phyloP scores from a whole-genome alignment of 2,329 filamentous ascomycete species.

The Aspergillus brasiliensis region DNA sequence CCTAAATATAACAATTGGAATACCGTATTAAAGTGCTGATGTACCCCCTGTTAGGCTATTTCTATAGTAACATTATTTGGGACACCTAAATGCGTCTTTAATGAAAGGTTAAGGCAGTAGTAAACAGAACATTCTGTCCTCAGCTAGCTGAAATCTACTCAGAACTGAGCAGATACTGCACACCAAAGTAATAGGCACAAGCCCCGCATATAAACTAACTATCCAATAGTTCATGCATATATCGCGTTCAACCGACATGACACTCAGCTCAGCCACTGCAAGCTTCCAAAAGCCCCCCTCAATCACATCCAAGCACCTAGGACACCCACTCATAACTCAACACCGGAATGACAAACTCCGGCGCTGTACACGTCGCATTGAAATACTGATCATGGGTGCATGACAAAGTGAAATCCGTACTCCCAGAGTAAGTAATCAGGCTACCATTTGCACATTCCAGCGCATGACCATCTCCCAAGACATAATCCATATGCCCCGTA shows the following conservation, averaged over 20 bases:
- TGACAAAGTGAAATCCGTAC: conserved; percentile 25
- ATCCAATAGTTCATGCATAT: no score
- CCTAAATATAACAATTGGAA: no score
- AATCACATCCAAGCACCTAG: neutral
- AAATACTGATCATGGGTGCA: conserved; percentile 30
- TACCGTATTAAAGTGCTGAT: no score
- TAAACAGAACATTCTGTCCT: no score
- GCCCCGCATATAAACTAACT: neutral
- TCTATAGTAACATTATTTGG: no score
- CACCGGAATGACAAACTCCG: conserved; percentile 28
- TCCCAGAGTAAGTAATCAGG: conserved; percentile 29
- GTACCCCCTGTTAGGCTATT: no score
- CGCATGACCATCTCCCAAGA: conserved; percentile 28
- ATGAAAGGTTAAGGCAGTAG: no score
- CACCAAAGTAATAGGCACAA: no score
- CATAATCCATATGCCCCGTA: conserved; percentile 26
- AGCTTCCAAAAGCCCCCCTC: neutral
- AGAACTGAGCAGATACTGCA: no score
- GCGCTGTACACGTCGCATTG: conserved; percentile 32
- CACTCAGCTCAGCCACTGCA: neutral
- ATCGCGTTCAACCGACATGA: no score
- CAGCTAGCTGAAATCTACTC: no score
- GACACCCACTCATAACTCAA: conserved; percentile 29
- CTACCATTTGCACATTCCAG: conserved; percentile 31
- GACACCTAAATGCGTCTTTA: no score